A percentile compares a stretch with the other conserved stretches of the same genome.
Conservation (phyloP, 768 basidiomycete species). For the Suillus lakei region DNA sequence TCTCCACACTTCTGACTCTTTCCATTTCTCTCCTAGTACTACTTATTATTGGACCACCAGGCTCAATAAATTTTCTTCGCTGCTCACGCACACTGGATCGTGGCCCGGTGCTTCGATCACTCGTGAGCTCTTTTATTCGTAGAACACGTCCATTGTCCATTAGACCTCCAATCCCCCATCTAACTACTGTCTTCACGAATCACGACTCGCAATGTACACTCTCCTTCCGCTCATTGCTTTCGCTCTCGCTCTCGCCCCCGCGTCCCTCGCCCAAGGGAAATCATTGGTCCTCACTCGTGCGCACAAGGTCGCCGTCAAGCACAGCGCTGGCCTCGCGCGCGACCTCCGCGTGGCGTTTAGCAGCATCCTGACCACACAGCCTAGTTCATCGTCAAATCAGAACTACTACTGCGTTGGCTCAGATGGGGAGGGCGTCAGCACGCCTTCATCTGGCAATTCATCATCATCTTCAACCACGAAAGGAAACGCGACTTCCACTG, state of each 20-base stretch:
- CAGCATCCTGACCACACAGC: slow-evolving; percentile 52
- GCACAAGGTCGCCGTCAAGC: slow-evolving; percentile 59
- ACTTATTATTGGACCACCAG: slow-evolving; percentile 5
- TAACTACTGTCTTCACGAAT: slow-evolving; percentile 11
- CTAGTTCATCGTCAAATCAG: slow-evolving; percentile 30
- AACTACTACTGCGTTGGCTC: slow-evolving; percentile 41
- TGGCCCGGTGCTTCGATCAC: slow-evolving; percentile 11
- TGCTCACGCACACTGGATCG: slow-evolving; percentile 4
- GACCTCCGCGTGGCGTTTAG: slow-evolving; percentile 73
- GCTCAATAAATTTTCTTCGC: background rate
- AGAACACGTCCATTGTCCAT: slow-evolving; percentile 2
- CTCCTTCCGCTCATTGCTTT: slow-evolving; percentile 34
- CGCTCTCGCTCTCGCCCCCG: slow-evolving; percentile 34
- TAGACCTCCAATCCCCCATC: background rate
- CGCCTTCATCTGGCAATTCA: slow-evolving; percentile 17
- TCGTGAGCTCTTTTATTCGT: slow-evolving; percentile 25
- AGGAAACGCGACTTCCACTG: slow-evolving; percentile 13
- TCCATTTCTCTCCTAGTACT: background rate
- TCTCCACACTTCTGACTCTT: slow-evolving; percentile 3
- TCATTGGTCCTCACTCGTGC: slow-evolving; percentile 44
- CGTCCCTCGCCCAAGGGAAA: slow-evolving; percentile 27
- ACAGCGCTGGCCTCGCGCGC: slow-evolving; percentile 64
- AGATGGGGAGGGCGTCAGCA: slow-evolving; percentile 22
- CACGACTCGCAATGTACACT: slow-evolving; percentile 28
- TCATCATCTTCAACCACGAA: slow-evolving; percentile 26